Conservation (phyloP, 306 rosid genomes). For the Mucuna pruriens region DNA sequence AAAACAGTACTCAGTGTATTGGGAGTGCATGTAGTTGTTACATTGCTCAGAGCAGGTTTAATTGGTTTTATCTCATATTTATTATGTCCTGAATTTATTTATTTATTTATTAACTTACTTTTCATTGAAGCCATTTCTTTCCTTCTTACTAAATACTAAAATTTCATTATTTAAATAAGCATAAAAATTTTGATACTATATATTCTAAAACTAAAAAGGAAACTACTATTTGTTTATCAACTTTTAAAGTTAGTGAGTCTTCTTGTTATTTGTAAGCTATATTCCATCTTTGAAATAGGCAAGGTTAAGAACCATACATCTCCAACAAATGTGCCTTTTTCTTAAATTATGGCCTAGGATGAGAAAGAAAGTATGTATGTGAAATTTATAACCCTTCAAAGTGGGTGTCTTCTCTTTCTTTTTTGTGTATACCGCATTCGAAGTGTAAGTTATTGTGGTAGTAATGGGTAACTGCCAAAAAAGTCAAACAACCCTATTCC, state of each 20-base stretch:
- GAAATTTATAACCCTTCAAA: slow-evolving; percentile 26
- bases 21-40: not conserved
- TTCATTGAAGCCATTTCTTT: too few species aligned
- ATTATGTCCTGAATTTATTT: too few species aligned
- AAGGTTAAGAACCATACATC: not conserved
- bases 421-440: slow-evolving; percentile 16
- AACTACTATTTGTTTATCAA: too few species aligned
- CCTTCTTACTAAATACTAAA: too few species aligned
- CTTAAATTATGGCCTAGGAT: slow-evolving; percentile 7
- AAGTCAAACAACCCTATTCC: slow-evolving; percentile 47
- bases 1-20: not conserved
- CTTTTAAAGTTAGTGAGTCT: too few species aligned
- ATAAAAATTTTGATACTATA: too few species aligned
- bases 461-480: slow-evolving; percentile 38
- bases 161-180: too few species aligned
- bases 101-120: too few species aligned
- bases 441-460: slow-evolving; percentile 30
- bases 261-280: not conserved
- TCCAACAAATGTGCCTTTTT: not conserved
- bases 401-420: slow-evolving; percentile 4
- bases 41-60: not conserved
- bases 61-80: not conserved
- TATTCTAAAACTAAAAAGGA: too few species aligned
- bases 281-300: not conserved
- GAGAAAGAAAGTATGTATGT: slow-evolving; percentile 22